Percentiles rank a stretch among this genome's conserved stretches.
Conservation (phyloP, 1,139 yeast species). For the Suhomyces coccinellae region DNA sequence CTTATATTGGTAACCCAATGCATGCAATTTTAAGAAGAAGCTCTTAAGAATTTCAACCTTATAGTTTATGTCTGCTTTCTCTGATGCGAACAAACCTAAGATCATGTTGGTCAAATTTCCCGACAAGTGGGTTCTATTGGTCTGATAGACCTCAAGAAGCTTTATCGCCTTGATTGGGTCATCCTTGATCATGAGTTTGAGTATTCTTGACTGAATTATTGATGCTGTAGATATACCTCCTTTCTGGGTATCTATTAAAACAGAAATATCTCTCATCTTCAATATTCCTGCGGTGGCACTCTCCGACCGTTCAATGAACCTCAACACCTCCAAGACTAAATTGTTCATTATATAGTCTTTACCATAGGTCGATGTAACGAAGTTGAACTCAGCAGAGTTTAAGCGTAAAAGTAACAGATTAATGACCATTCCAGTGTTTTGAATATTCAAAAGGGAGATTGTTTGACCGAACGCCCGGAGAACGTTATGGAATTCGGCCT, state of each 20-base stretch:
- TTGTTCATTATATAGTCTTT: conserved; percentile 21
- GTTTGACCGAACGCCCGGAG: conserved; percentile 33
- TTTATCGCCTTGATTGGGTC: conserved; percentile 26
- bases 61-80: conserved; percentile 16
- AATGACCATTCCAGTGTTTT: conserved; percentile 18
- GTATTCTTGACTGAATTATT: conserved; percentile 23
- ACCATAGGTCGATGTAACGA: conserved; percentile 20
- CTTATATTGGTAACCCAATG: conserved; percentile 23
- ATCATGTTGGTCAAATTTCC: conserved; percentile 22
- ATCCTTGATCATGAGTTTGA: conserved; percentile 26
- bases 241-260: background rate
- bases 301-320: conserved; percentile 20
- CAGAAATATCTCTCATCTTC: conserved; percentile 20
- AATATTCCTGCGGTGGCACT: conserved; percentile 11
- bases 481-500: conserved; percentile 26
- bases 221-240: conserved; percentile 10
- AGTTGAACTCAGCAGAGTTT: conserved; percentile 17
- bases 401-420: conserved; percentile 17
- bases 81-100: conserved; percentile 28
- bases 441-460: conserved; percentile 26
- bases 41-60: conserved; percentile 21
- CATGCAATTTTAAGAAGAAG: conserved; percentile 21
- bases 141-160: conserved; percentile 23
- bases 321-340: conserved; percentile 22
- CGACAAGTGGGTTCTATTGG: conserved; percentile 19